Conservation (phyloP, 139 green algal species). For the Coelastrella sp. region DNA sequence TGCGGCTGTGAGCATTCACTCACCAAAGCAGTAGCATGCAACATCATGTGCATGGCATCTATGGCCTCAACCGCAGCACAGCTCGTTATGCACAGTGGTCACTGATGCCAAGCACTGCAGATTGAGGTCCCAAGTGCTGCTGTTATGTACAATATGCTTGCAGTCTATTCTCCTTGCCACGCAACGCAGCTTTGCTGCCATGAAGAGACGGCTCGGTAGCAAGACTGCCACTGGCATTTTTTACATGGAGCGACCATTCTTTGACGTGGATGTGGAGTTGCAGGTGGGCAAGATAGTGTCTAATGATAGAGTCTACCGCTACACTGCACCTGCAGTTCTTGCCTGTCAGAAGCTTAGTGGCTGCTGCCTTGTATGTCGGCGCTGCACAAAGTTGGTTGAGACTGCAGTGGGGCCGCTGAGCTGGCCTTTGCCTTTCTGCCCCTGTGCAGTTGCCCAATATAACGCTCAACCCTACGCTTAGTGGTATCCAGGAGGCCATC, state of each 20-base stretch:
- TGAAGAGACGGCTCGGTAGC: conserved; percentile 83
- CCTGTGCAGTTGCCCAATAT: conserved; percentile 78
- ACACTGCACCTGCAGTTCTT: too few relatives aligned
- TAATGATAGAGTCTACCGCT: neutral
- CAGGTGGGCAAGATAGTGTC: conserved; percentile 55
- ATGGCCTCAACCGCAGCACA: too few relatives aligned
- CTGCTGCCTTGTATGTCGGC: neutral
- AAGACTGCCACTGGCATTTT: conserved; percentile 72
- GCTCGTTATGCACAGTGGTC: too few relatives aligned
- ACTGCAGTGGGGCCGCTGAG: neutral
- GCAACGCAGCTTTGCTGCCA: conserved; percentile 71
- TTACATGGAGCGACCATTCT: conserved; percentile 88
- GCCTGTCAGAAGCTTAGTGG: too few relatives aligned
- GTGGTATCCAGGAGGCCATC: conserved; percentile 90
- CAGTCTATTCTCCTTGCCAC: conserved; percentile 79
- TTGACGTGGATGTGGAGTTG: conserved; percentile 93
- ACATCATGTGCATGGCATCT: too few relatives aligned
- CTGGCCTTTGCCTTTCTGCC: neutral
- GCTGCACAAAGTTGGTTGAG: neutral
- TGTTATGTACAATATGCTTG: neutral
- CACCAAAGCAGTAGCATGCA: neutral
- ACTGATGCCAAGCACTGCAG: too few relatives aligned
- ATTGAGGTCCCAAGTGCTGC: neutral
- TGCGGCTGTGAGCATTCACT: neutral
- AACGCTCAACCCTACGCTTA: conserved; percentile 83